Conservation (phyloP, 345 rosid genomes). For the Schrenkiella parvula region DNA sequence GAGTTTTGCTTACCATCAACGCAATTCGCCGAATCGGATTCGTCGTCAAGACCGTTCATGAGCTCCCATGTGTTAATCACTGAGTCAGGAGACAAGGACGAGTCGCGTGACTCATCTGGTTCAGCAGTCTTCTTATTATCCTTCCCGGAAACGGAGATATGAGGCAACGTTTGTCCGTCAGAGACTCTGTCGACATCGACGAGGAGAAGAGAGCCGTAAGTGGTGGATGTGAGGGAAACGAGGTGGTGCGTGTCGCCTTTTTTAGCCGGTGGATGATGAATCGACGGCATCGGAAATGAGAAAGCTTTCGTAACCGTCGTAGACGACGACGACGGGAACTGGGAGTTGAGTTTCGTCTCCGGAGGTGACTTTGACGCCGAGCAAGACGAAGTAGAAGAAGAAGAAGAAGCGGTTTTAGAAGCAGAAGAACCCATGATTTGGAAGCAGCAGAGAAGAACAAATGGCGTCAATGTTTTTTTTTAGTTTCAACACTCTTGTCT, state of each 20-base stretch:
- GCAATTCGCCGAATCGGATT: conserved; percentile 10
- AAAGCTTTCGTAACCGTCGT: conserved; percentile 38
- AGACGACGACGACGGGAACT: neutral
- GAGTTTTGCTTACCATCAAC: conserved; percentile 28
- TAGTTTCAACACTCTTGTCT: conserved; percentile 4
- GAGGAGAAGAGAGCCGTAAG: conserved; percentile 72
- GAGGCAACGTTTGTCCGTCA: conserved; percentile 18
- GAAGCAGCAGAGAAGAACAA: neutral
- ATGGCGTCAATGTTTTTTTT: neutral
- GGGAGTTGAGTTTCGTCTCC: neutral
- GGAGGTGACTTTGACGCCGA: conserved; percentile 26
- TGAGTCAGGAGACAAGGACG: conserved; percentile 66
- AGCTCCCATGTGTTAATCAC: conserved; percentile 97
- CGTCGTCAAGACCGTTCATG: conserved; percentile 85
- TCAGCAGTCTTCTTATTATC: neutral
- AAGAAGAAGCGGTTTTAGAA: conserved; percentile 43
- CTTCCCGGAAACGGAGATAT: conserved; percentile 17
- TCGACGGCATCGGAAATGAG: conserved; percentile 58
- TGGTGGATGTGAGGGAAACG: conserved; percentile 75
- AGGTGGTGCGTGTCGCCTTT: conserved; percentile 88
- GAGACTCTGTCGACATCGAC: conserved; percentile 27
- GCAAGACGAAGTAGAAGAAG: neutral
- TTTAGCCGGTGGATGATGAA: conserved; percentile 74
- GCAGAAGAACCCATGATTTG: conserved; percentile 65
- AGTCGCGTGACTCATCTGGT: conserved; percentile 6